These are phyloP conservation scores for Oryza longistaminata DNA, from an alignment of 176 grass and related monocot species.

Conservation along the genomic window DNA sequence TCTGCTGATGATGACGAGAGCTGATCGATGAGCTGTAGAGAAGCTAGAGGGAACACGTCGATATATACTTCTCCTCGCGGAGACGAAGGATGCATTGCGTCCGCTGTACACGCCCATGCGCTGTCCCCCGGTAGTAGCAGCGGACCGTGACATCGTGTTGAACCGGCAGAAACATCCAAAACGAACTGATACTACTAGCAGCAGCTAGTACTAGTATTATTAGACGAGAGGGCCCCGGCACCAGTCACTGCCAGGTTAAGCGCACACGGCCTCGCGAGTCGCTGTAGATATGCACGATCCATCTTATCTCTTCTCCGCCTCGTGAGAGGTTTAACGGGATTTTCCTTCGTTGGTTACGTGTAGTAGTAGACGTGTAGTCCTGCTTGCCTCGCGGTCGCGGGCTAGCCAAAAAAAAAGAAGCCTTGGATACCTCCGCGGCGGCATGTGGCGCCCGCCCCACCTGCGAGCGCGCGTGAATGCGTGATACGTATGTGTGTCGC, in stretches of 20 bases:
- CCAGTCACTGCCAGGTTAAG: too few relatives aligned
- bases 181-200: background rate
- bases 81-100: background rate
- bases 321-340: background rate
- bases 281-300: background rate
- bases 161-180: background rate
- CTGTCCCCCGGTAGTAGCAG: background rate
- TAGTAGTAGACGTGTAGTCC: background rate
- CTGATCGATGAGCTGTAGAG: background rate
- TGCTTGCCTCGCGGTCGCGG: background rate
- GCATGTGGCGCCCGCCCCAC: conserved; percentile 13
- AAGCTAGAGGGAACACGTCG: background rate
- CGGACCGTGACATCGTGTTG: background rate
- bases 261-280: background rate
- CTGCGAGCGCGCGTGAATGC: background rate
- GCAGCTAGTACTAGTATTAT: too few relatives aligned
- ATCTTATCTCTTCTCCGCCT: background rate
- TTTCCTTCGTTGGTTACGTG: background rate
- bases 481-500: background rate
- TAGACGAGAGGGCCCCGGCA: background rate
- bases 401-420: background rate
- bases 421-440: conserved; percentile 32
- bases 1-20: too few relatives aligned
- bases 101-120: background rate
- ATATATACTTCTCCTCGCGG: background rate